Evolutionary conservation across 371 early-diverging fungal species (phyloP).

Genomic region (Mucor saturninus): DNA sequence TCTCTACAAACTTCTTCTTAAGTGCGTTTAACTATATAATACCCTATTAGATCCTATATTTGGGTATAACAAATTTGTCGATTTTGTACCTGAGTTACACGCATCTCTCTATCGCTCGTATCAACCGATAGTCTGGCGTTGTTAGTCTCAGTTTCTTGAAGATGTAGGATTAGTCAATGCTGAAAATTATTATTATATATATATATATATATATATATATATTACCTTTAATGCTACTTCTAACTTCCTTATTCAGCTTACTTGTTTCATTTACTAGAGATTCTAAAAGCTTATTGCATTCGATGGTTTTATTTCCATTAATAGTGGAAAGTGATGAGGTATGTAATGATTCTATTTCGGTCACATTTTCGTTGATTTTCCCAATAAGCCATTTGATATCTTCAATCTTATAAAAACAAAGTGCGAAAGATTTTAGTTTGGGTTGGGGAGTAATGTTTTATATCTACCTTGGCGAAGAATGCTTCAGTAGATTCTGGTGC

Average conservation of each 20-base stretch:
- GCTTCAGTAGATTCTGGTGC: background rate
- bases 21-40: constrained; percentile 32
- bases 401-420: constrained; percentile 44
- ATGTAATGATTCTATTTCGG: constrained; percentile 34
- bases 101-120: constrained; percentile 15
- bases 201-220: background rate
- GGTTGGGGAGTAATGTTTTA: background rate
- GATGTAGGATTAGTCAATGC: background rate
- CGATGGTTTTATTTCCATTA: constrained; percentile 30
- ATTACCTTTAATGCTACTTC: constrained; percentile 36
- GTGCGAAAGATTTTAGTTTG: background rate
- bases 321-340: constrained; percentile 32
- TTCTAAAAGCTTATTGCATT: constrained; percentile 27
- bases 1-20: constrained; percentile 76
- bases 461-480: constrained; percentile 3
- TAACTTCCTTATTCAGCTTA: constrained; percentile 31
- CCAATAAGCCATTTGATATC: constrained; percentile 46
- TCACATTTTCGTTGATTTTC: constrained; percentile 58
- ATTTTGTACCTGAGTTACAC: constrained; percentile 24
- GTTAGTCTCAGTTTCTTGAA: constrained; percentile 39
- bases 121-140: constrained; percentile 18
- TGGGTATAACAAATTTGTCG: too few species aligned
- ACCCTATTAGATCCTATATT: constrained; percentile 48
- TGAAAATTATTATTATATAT: background rate
- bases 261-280: constrained; percentile 30